Conservation (phyloP, 176 grass and related monocot genomes). For the Paspalum notatum region DNA sequence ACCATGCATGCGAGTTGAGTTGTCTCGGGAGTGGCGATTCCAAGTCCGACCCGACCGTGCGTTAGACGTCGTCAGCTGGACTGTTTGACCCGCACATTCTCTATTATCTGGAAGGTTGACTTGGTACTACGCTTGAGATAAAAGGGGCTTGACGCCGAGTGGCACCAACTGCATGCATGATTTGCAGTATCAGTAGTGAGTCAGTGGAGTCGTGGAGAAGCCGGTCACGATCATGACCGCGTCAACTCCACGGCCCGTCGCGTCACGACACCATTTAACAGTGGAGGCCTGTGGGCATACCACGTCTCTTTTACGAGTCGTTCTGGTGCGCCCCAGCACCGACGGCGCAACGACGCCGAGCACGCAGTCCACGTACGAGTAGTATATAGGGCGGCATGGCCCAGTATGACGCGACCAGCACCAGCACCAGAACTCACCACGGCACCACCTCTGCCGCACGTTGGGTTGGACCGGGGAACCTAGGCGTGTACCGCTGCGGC, state of each 20-base stretch:
- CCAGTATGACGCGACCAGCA: slow-evolving; percentile 8
- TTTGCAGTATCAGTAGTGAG: background rate
- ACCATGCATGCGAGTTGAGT: background rate
- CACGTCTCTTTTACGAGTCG: slow-evolving; percentile 4
- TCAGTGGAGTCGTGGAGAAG: background rate
- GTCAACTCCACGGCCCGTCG: slow-evolving; percentile 45
- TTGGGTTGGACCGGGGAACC: slow-evolving; percentile 38
- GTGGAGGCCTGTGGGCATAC: background rate
- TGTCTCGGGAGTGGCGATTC: background rate
- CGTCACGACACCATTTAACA: slow-evolving; percentile 32
- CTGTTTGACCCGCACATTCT: slow-evolving; percentile 8
- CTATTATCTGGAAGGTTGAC: slow-evolving; percentile 25
- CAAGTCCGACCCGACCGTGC: slow-evolving; percentile 15
- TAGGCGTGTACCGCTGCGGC: background rate
- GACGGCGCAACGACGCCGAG: background rate
- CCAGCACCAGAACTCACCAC: background rate
- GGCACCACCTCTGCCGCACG: slow-evolving; percentile 5
- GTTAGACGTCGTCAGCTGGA: background rate
- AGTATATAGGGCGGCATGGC: background rate
- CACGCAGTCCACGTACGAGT: background rate
- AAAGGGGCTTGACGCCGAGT: background rate
- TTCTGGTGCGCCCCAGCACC: slow-evolving; percentile 3
- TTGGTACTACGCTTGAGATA: background rate
- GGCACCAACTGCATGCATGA: slow-evolving; percentile 3
- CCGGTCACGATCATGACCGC: slow-evolving; percentile 24